A percentile compares a stretch with the other conserved stretches of the same genome.
Conservation (phyloP, 495 filamentous ascomycete species). For the Hypoxylon trugodes region DNA sequence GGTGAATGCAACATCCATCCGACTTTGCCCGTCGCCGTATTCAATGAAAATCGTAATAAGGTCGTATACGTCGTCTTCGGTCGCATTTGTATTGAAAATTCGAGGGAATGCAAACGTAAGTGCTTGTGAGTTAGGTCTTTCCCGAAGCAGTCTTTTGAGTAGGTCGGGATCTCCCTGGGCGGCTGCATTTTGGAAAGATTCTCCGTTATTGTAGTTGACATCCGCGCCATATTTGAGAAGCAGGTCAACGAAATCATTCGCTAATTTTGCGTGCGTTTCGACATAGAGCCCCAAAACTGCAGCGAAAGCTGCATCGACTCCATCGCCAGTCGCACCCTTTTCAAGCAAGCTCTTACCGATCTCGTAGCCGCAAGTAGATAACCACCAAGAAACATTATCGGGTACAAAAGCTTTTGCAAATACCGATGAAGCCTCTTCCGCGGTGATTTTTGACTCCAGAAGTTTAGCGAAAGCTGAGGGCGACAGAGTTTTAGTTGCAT, state of each 20-base stretch:
- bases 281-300: constrained; percentile 46
- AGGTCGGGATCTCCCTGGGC: constrained; percentile 49
- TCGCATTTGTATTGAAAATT: constrained; percentile 49
- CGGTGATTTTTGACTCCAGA: constrained; percentile 45
- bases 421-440: constrained; percentile 49
- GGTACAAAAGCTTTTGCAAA: constrained; percentile 51
- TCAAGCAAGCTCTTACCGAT: constrained; percentile 50
- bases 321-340: constrained; percentile 54
- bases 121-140: constrained; percentile 48
- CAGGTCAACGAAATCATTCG: constrained; percentile 46
- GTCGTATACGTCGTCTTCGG: constrained; percentile 48
- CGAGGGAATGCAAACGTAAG: constrained; percentile 54
- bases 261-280: constrained; percentile 43
- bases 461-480: constrained; percentile 48
- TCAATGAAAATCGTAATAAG: constrained; percentile 54
- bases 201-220: constrained; percentile 52
- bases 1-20: constrained; percentile 52
- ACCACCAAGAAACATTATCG: constrained; percentile 45
- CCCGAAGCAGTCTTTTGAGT: constrained; percentile 48
- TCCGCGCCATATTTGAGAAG: constrained; percentile 49
- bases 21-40: constrained; percentile 49
- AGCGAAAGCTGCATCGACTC: constrained; percentile 48
- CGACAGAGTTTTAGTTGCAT: constrained; percentile 47
- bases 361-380: constrained; percentile 48
- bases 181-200: constrained; percentile 53